A percentile compares a stretch with the other conserved stretches of the same genome.
These are phyloP conservation scores for Mucor piriformis DNA, from an alignment of 371 early-diverging fungal genomes.

Conservation along the genomic window DNA sequence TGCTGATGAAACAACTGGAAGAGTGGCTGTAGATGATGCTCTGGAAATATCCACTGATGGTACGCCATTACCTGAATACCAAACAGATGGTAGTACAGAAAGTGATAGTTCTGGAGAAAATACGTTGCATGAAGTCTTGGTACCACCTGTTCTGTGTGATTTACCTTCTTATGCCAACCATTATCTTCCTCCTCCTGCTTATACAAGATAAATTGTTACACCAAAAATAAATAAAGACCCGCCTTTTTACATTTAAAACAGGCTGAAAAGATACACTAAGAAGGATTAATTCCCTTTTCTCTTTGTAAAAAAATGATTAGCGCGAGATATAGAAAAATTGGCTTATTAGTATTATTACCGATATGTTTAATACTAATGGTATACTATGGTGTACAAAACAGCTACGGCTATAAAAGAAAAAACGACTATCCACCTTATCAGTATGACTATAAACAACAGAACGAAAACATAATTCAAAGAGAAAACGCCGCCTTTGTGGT, in stretches of 20 bases:
- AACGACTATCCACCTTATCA: conserved; percentile 9
- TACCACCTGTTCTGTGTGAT: not conserved
- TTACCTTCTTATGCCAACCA: not conserved
- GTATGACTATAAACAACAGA: conserved; percentile 16
- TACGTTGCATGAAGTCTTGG: not conserved
- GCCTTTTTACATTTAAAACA: not conserved
- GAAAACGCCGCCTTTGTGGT: conserved; percentile 67
- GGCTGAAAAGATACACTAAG: not conserved
- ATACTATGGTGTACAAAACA: conserved; percentile 8
- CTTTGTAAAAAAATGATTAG: conserved; percentile 19
- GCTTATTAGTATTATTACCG: conserved; percentile 22
- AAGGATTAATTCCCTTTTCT: not conserved
- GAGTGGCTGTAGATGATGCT: conserved; percentile 53
- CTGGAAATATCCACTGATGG: conserved; percentile 34
- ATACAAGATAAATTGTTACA: conserved; percentile 7
- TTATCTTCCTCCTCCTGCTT: conserved; percentile 29
- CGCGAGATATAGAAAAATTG: conserved; percentile 25
- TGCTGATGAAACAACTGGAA: conserved; percentile 38
- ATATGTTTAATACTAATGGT: conserved; percentile 19
- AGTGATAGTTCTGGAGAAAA: conserved; percentile 1
- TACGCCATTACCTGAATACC: conserved; percentile 40
- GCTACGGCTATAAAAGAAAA: conserved; percentile 2
- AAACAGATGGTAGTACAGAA: conserved; percentile 1
- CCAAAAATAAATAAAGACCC: not conserved
- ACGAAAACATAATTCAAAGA: conserved; percentile 17